A percentile compares a stretch with the other conserved stretches of the same genome.
Evolutionary conservation across 2,329 filamentous ascomycete genomes (phyloP).

Genomic region (Phialophora macrospora): DNA sequence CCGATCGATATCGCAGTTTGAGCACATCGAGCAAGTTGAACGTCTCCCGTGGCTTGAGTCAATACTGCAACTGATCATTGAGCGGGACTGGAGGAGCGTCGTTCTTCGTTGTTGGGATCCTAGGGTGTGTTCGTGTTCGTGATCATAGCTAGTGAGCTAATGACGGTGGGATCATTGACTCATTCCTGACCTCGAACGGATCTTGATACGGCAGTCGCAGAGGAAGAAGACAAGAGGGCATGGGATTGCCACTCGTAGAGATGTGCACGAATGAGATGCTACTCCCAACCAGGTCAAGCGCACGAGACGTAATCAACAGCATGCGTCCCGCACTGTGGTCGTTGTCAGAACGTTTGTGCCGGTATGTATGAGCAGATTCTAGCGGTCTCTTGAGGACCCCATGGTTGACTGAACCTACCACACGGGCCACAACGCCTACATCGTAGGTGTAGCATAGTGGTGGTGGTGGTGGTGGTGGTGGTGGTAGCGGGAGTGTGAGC

Average conservation of each 20-base stretch:
- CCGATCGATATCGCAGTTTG: background rate
- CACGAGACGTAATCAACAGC: background rate
- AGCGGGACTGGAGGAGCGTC: background rate
- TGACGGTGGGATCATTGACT: background rate
- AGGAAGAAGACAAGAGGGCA: background rate
- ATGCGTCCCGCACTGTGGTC: background rate
- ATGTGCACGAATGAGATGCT: no score
- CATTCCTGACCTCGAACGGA: background rate
- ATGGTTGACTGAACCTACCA: background rate
- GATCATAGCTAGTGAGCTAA: background rate
- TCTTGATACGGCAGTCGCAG: background rate
- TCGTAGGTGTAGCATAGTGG: background rate
- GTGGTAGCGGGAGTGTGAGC: no score
- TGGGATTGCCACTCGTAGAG: background rate
- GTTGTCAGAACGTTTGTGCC: background rate
- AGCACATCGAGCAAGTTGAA: background rate
- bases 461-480: background rate
- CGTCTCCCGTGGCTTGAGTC: background rate
- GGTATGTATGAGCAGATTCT: background rate
- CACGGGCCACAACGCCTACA: background rate
- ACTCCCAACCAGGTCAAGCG: background rate
- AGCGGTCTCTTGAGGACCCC: background rate
- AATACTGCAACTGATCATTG: background rate
- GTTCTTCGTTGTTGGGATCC: background rate
- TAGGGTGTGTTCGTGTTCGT: background rate